phyloP scores from a whole-genome alignment of 1,284 basidiomycete genomes.

The Lignosus rhinocerotis region DNA sequence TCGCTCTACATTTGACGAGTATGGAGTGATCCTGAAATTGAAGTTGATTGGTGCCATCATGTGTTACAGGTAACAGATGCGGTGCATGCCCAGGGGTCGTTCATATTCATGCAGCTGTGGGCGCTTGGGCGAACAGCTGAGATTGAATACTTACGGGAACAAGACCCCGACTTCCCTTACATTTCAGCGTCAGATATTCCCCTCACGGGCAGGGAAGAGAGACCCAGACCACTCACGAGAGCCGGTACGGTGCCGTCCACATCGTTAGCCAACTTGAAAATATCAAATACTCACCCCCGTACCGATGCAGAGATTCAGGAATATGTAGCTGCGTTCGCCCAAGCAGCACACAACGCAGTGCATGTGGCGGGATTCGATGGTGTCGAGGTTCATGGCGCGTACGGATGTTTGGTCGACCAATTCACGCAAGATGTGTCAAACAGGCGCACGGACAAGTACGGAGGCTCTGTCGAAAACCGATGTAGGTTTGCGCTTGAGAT shows the following conservation, averaged over 20 bases:
- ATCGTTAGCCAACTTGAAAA: background rate
- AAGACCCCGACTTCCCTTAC: constrained; percentile 38
- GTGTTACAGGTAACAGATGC: constrained; percentile 12
- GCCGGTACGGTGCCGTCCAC: constrained; percentile 22
- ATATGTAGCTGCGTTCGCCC: constrained; percentile 38
- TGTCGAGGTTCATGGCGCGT: constrained; percentile 34
- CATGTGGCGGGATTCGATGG: constrained; percentile 49
- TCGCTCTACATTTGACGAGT: background rate
- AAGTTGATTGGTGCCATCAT: too few relatives aligned
- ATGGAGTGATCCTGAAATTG: background rate
- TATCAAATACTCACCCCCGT: background rate
- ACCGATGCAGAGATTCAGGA: constrained; percentile 40
- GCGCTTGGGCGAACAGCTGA: constrained; percentile 42
- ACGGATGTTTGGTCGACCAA: constrained; percentile 46
- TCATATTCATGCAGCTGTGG: constrained; percentile 50
- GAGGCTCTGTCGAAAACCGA: constrained; percentile 57
- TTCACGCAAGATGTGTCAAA: constrained; percentile 47
- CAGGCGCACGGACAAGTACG: constrained; percentile 60
- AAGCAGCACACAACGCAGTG: constrained; percentile 45
- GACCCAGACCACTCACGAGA: constrained; percentile 37
- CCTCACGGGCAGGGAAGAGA: constrained; percentile 28
- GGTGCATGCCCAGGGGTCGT: constrained; percentile 36
- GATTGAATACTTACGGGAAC: constrained; percentile 29
- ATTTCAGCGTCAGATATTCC: constrained; percentile 44
- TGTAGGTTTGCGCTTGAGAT: constrained; percentile 50